phyloP scores from a whole-genome alignment of 306 rosid species.

The Castanospermum australe region DNA sequence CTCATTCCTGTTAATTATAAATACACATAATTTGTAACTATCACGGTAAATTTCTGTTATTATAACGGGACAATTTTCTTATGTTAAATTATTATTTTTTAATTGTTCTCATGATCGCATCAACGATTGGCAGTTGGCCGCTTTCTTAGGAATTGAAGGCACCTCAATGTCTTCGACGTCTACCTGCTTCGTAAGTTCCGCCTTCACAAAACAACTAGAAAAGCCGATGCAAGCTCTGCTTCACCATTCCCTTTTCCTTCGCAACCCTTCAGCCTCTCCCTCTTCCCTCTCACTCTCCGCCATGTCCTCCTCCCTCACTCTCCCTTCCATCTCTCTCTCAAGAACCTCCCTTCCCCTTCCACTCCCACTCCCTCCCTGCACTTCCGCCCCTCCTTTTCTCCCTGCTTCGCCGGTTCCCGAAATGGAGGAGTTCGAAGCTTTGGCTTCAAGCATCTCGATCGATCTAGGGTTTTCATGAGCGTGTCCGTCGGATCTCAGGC shows the following conservation, averaged over 20 bases:
- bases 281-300: conserved; percentile 34
- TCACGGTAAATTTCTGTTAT: no score
- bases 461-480: conserved; percentile 78
- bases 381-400: conserved; percentile 24
- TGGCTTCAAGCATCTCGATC: conserved; percentile 29
- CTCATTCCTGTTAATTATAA: no score
- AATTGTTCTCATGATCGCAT: no score
- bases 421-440: conserved; percentile 39
- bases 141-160: conserved; percentile 40
- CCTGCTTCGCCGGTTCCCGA: conserved; percentile 26
- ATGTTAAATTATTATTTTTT: no score
- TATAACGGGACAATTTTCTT: no score
- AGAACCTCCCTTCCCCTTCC: conserved; percentile 32
- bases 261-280: conserved; percentile 25
- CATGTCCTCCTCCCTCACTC: conserved; percentile 53
- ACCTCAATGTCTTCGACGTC: neutral
- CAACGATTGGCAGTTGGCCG: conserved; percentile 37
- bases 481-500: conserved; percentile 70
- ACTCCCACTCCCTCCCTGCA: conserved; percentile 23
- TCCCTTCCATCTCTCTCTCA: conserved; percentile 52
- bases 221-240: conserved; percentile 36
- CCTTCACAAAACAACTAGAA: neutral
- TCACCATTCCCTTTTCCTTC: conserved; percentile 37
- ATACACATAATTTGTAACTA: no score
- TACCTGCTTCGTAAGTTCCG: conserved; percentile 64